phyloP scores from a whole-genome alignment of 2,329 filamentous ascomycete species.

The Aspergillus nomiae region DNA sequence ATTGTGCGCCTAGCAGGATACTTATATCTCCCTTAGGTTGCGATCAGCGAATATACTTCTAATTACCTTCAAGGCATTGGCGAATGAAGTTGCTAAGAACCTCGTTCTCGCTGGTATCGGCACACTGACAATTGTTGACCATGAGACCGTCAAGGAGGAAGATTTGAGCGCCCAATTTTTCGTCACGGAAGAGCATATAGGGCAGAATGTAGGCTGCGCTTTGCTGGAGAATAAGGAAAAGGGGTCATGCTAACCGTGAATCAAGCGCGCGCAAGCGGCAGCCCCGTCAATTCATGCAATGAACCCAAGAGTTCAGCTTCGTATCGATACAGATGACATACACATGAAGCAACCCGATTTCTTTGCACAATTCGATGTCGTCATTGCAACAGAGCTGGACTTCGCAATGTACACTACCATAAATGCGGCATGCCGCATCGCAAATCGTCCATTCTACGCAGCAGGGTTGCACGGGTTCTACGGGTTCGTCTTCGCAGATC shows the following conservation, averaged over 20 bases:
- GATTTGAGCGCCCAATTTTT: slow-evolving; percentile 86
- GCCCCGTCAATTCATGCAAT: slow-evolving; percentile 76
- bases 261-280: slow-evolving; percentile 74
- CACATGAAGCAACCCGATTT: slow-evolving; percentile 70
- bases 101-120: slow-evolving; percentile 91
- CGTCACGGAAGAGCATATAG: slow-evolving; percentile 70
- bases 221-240: not conserved
- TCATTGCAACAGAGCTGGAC: slow-evolving; percentile 86
- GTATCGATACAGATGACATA: slow-evolving; percentile 69
- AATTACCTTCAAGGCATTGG: slow-evolving; percentile 82
- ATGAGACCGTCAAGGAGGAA: slow-evolving; percentile 70
- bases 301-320: slow-evolving; percentile 83
- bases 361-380: slow-evolving; percentile 77
- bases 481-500: slow-evolving; percentile 91
- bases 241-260: slow-evolving; percentile 12
- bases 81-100: slow-evolving; percentile 96
- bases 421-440: slow-evolving; percentile 82
- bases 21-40: slow-evolving; percentile 58
- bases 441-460: slow-evolving; percentile 82
- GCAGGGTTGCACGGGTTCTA: slow-evolving; percentile 86
- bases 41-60: slow-evolving; percentile 87
- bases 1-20: not conserved
- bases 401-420: slow-evolving; percentile 73
- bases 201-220: slow-evolving; percentile 63
- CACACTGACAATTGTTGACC: slow-evolving; percentile 85